phyloP scores from a whole-genome alignment of 2,329 filamentous ascomycete species.

The Stromatinia cepivora region DNA sequence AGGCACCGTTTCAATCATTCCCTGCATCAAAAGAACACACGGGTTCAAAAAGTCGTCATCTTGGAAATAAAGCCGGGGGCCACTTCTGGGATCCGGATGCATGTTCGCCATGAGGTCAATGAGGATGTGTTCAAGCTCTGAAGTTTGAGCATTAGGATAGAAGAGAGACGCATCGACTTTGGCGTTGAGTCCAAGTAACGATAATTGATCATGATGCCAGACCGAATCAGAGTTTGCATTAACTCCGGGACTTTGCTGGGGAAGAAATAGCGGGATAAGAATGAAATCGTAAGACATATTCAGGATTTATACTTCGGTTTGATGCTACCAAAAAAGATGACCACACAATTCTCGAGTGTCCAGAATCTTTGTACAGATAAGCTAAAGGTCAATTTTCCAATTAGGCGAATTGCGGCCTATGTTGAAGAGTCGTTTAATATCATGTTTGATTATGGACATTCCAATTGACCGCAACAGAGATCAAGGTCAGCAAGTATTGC shows the following conservation, averaged over 20 bases:
- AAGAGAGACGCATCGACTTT: slow-evolving; percentile 26
- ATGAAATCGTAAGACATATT: neutral
- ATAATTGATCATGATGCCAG: neutral
- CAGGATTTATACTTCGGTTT: neutral
- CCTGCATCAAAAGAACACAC: no score
- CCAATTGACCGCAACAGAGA: neutral
- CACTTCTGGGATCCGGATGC: slow-evolving; percentile 47
- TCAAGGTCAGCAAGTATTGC: neutral
- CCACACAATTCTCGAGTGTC: neutral
- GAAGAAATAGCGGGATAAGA: neutral
- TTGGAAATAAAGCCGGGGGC: no score
- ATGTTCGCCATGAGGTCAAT: slow-evolving; percentile 32
- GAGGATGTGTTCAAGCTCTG: slow-evolving; percentile 32
- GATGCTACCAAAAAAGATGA: neutral
- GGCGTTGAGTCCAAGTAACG: neutral
- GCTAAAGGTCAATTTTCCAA: neutral
- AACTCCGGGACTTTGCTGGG: neutral
- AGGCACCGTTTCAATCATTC: slow-evolving; percentile 60
- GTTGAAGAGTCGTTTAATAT: neutral
- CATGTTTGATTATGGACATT: neutral
- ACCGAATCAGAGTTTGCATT: neutral
- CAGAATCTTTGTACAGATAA: neutral
- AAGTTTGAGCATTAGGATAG: slow-evolving; percentile 30
- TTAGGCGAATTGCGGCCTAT: neutral
- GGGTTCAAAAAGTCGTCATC: no score